Evolutionary conservation across 2,329 filamentous ascomycete species (phyloP).

Genomic region (Exutisphaerella laricina): DNA sequence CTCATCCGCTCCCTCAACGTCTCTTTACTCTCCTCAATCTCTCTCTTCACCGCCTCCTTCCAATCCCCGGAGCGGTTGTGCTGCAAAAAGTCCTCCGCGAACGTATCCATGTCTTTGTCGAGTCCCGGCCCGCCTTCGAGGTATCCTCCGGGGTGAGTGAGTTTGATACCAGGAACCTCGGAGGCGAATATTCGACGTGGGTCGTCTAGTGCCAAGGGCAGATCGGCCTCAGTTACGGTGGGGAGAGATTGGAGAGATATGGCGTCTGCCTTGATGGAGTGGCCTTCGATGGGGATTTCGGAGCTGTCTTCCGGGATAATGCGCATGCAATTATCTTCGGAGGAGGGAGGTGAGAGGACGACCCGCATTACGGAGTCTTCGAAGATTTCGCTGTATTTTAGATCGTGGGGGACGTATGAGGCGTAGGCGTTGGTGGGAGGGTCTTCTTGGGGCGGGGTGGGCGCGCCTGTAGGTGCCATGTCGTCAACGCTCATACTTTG

Average conservation of each 20-base stretch:
- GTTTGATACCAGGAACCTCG: conserved; percentile 39
- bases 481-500: conserved; percentile 5
- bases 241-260: conserved; percentile 26
- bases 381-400: conserved; percentile 41
- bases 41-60: conserved; percentile 26
- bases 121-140: conserved; percentile 45
- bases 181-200: conserved; percentile 39
- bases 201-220: conserved; percentile 42
- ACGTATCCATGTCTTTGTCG: conserved; percentile 34
- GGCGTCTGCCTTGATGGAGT: conserved; percentile 27
- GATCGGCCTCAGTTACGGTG: conserved; percentile 27
- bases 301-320: conserved; percentile 24
- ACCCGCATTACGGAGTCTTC: conserved; percentile 41
- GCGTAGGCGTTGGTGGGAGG: conserved; percentile 25
- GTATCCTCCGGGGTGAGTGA: conserved; percentile 45
- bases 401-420: conserved; percentile 40
- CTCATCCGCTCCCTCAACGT: conserved; percentile 31
- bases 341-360: conserved; percentile 32
- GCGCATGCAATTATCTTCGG: conserved; percentile 26
- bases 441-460: conserved; percentile 24
- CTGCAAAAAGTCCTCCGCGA: conserved; percentile 38
- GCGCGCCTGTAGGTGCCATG: conserved; percentile 5
- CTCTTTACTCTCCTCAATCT: conserved; percentile 29
- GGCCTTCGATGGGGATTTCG: conserved; percentile 25
- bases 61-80: conserved; percentile 33